Conservation (phyloP, 805 yeast genomes). For the Limtongozyma cylindracea region DNA sequence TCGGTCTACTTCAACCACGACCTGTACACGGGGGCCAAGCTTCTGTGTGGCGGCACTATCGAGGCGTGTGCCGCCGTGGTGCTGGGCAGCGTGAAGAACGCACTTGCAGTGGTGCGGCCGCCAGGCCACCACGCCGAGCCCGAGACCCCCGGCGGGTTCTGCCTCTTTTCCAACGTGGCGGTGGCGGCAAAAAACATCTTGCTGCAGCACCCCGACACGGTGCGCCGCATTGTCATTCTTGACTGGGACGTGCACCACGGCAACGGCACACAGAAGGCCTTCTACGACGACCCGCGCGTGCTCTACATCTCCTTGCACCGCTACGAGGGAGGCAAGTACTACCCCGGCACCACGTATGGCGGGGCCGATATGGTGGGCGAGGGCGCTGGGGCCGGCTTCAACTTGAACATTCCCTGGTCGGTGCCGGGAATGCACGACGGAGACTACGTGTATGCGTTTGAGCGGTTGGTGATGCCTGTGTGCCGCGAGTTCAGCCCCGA, state of each 20-base stretch:
- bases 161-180: slow-evolving; percentile 88
- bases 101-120: slow-evolving; percentile 88
- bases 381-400: slow-evolving; percentile 68
- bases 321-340: slow-evolving; percentile 75
- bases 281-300: slow-evolving; percentile 72
- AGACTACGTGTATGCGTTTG: slow-evolving; percentile 83
- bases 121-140: slow-evolving; percentile 99
- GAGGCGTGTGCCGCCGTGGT: slow-evolving; percentile 92
- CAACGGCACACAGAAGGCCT: slow-evolving; percentile 91
- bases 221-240: slow-evolving; percentile 53
- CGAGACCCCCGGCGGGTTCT: slow-evolving; percentile 89
- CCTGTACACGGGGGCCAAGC: slow-evolving; percentile 61
- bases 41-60: slow-evolving; percentile 92
- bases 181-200: slow-evolving; percentile 82
- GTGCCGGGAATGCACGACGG: slow-evolving; percentile 83
- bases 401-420: slow-evolving; percentile 88
- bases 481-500: slow-evolving; percentile 83
- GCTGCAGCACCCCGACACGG: slow-evolving; percentile 68
- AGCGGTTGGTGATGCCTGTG: slow-evolving; percentile 66
- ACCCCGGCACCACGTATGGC: slow-evolving; percentile 85
- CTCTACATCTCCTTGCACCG: slow-evolving; percentile 81
- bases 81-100: slow-evolving; percentile 76
- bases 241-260: slow-evolving; percentile 99
- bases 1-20: slow-evolving; percentile 90
- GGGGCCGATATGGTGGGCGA: slow-evolving; percentile 62